A percentile compares a stretch with the other conserved stretches of the same genome.
phyloP scores from a whole-genome alignment of 257 asterid species.

The Rubia yunnanensis region DNA sequence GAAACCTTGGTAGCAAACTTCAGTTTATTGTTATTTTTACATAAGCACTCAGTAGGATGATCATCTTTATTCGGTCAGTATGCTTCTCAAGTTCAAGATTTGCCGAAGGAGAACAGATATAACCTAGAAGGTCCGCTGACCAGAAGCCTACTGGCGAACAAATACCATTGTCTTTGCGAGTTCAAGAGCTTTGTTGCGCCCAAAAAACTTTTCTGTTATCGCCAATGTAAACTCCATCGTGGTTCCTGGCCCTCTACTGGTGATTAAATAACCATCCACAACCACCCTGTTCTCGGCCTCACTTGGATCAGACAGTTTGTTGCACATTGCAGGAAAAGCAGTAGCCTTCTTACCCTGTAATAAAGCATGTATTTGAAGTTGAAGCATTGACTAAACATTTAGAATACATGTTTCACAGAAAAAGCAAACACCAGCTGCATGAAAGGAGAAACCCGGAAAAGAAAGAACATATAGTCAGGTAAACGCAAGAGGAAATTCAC shows the following conservation, averaged over 20 bases:
- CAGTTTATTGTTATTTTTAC: conserved; percentile 4
- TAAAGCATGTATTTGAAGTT: not conserved
- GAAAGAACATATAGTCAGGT: not conserved
- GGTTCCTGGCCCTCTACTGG: conserved; percentile 97
- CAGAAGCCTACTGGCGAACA: conserved; percentile 20
- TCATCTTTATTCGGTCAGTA: not conserved
- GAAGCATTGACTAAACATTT: not conserved
- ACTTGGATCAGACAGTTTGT: conserved; percentile 62
- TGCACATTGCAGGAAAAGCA: conserved; percentile 80
- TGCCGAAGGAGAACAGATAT: not conserved
- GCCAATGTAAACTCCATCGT: conserved; percentile 77
- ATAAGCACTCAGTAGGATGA: not conserved
- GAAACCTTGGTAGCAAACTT: not conserved
- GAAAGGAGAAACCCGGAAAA: too few species aligned
- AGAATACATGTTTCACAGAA: not conserved
- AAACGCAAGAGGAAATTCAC: not conserved
- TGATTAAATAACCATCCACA: conserved; percentile 79
- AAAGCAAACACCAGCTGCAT: not conserved
- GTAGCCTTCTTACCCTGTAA: conserved; percentile 90
- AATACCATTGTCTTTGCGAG: conserved; percentile 67
- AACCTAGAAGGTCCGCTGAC: not conserved
- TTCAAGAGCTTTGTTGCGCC: conserved; percentile 55
- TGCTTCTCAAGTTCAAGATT: not conserved
- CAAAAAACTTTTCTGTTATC: conserved; percentile 60
- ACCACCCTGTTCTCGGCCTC: conserved; percentile 76